A percentile compares a stretch with the other conserved stretches of the same genome.
Evolutionary conservation across 2,329 filamentous ascomycete genomes (phyloP).

Genomic region (Westerdykella sp.): DNA sequence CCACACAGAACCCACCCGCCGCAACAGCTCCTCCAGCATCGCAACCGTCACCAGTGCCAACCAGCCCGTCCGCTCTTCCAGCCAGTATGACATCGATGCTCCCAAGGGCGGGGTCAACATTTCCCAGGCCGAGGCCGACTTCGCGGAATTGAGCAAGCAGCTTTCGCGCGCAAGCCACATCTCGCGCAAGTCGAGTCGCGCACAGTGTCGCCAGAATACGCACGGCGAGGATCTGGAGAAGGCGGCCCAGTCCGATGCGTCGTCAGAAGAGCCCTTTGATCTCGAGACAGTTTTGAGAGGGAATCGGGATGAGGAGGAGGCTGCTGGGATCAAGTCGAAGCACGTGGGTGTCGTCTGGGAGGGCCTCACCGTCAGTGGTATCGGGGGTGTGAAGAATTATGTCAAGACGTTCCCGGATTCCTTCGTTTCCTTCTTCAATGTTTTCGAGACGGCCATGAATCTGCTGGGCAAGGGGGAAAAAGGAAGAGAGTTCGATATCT

Average conservation of each 20-base stretch:
- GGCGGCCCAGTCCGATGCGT: conserved; percentile 35
- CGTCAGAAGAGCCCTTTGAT: conserved; percentile 56
- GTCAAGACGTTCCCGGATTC: conserved; percentile 72
- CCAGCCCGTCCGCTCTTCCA: conserved; percentile 3
- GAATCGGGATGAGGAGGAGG: conserved; percentile 62
- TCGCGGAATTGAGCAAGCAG: conserved; percentile 55
- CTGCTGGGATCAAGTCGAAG: conserved; percentile 75
- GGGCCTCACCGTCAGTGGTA: conserved; percentile 66
- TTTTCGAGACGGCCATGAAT: conserved; percentile 57
- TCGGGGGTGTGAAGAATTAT: conserved; percentile 67
- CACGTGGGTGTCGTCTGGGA: conserved; percentile 70
- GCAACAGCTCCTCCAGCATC: conserved; percentile 18
- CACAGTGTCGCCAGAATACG: conserved; percentile 43
- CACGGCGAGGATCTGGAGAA: conserved; percentile 55
- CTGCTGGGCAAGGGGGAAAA: conserved; percentile 62
- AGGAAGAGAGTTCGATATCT: conserved; percentile 64
- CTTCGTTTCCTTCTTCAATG: conserved; percentile 69
- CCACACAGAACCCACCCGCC: conserved; percentile 16
- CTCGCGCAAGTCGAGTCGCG: conserved; percentile 37
- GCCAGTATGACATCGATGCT: conserved; percentile 16
- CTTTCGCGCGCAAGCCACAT: conserved; percentile 38
- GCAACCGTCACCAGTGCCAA: conserved; percentile 17
- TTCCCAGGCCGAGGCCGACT: conserved; percentile 62
- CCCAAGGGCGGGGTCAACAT: conserved; percentile 53
- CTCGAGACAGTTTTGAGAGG: conserved; percentile 69